Percentiles rank a stretch among this genome's conserved stretches.
Evolutionary conservation across 225 moss, liverwort and hornwort genomes (phyloP).

Genomic region (Rhytidiadelphus loreus): DNA sequence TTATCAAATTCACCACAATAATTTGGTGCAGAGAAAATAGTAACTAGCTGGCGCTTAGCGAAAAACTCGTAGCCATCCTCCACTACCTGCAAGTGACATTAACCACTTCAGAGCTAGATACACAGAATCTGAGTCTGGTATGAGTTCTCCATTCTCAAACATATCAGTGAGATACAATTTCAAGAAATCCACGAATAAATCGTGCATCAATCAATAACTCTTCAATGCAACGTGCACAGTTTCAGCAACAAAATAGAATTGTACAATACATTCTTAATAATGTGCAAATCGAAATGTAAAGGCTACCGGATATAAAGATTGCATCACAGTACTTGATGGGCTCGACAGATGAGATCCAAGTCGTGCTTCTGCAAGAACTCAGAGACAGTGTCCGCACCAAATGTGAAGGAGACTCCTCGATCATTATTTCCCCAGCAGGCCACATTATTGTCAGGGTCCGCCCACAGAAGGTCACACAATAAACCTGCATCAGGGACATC

Average conservation of each 20-base stretch:
- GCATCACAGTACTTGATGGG: slow-evolving; percentile 71
- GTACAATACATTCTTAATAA: background rate
- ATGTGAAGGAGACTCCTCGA: slow-evolving; percentile 88
- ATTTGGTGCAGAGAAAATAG: slow-evolving; percentile 97
- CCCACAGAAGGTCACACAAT: slow-evolving; percentile 95
- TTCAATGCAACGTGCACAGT: background rate
- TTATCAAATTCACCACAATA: slow-evolving; percentile 99
- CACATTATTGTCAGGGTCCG: slow-evolving; percentile 91
- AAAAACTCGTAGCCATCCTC: slow-evolving; percentile 99
- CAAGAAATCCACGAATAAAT: background rate
- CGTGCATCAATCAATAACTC: background rate
- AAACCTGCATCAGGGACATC: slow-evolving; percentile 94
- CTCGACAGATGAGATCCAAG: slow-evolving; percentile 97
- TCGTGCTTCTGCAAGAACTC: slow-evolving; percentile 95
- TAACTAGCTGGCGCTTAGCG: slow-evolving; percentile 95
- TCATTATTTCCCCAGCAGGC: slow-evolving; percentile 90
- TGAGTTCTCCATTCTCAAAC: background rate
- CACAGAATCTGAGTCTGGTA: background rate
- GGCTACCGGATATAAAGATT: background rate
- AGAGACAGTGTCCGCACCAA: slow-evolving; percentile 74
- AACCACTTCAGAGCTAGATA: background rate
- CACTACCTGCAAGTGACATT: slow-evolving; percentile 39
- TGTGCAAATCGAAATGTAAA: background rate
- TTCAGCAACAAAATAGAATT: background rate
- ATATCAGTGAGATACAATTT: background rate